Base-by-base conservation (phyloP, 495 filamentous ascomycete genomes). In the Astrothelium macrocarpum region DNA sequence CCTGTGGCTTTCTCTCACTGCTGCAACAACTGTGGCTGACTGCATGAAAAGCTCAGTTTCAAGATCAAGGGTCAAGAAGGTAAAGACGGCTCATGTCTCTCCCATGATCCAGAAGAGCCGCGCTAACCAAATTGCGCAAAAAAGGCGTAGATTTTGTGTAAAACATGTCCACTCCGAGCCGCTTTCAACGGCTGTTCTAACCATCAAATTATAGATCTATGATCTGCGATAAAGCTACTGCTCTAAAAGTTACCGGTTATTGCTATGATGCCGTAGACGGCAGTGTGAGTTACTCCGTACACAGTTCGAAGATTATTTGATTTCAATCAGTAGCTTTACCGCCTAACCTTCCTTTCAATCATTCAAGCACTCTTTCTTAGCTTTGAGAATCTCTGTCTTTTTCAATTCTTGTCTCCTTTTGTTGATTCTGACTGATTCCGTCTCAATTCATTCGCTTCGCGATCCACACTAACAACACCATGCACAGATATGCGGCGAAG, bases 401-500 rank as follows among this genome's bases (percentile, higher is more conserved):
- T n/a, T n/a, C n/a, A n/a, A n/a, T n/a, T n/a, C n/a, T n/a, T n/a
- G n/a, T n/a, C n/a, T 14, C 34, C 34, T 14, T 5, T 39, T 14
- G 14, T 39, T 39, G 34, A 5, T 39, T 5, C 34, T 39, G 5
- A 14, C 34, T 39, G 5, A 39, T 39, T 39, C 34, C 18, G 43
- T 49, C 43, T 20, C 7, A 49, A 49, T 20, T 20, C n/a, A 5
- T 49, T 49, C 43, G 43, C n/a, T 20, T 49, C 7, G 20, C 49
- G 3, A 5, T 9, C 25, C 49, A 28, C 25, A 56, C 49, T 20
- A 26, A 12, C 49, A 9, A 1, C 49, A 11, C 16, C 20, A 12
- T 29, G 9, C 12, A 10, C 65, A 94, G 88, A 91, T 97, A 20
- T 85, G 88, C 72, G 92, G 92, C 53, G 92, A 97, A 76, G 90